These are phyloP conservation scores for Camelina sativa DNA, from an alignment of 345 rosid genomes.

Conservation along the genomic window DNA sequence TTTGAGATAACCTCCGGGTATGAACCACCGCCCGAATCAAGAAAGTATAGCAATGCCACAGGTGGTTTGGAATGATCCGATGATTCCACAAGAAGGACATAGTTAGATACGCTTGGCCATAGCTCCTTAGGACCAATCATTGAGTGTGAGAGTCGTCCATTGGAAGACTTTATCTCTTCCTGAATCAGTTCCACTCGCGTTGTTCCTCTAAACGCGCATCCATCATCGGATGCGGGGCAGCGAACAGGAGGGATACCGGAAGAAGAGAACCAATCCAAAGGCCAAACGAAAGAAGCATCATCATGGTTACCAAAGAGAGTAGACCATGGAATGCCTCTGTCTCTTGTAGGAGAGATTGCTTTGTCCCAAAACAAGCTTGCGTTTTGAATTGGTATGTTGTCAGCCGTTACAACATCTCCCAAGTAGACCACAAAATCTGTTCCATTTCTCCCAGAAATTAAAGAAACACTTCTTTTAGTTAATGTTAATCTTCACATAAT, in stretches of 20 bases:
- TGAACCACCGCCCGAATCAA: slow-evolving; percentile 96
- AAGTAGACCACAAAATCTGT: slow-evolving; percentile 86
- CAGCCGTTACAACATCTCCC: slow-evolving; percentile 88
- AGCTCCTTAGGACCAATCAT: slow-evolving; percentile 63
- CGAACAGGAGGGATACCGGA: slow-evolving; percentile 66
- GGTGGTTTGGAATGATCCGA: slow-evolving; percentile 45
- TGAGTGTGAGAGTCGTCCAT: slow-evolving; percentile 52
- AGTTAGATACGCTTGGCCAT: slow-evolving; percentile 90
- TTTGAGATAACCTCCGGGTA: slow-evolving; percentile 79
- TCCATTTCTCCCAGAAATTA: not conserved
- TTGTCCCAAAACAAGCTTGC: slow-evolving; percentile 83
- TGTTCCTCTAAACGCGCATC: slow-evolving; percentile 62
- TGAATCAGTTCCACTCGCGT: slow-evolving; percentile 61
- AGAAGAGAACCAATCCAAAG: slow-evolving; percentile 78
- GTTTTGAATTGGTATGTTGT: slow-evolving; percentile 70
- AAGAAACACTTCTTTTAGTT: slow-evolving; percentile 6
- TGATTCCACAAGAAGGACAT: slow-evolving; percentile 56
- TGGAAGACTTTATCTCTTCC: slow-evolving; percentile 50
- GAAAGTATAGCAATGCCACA: slow-evolving; percentile 65
- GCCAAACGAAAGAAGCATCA: slow-evolving; percentile 82
- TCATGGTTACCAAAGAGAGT: slow-evolving; percentile 89
- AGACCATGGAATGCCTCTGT: slow-evolving; percentile 74
- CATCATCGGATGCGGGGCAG: slow-evolving; percentile 52
- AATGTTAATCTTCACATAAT: no score
- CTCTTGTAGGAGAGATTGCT: slow-evolving; percentile 77